phyloP scores from a whole-genome alignment of 2,329 filamentous ascomycete genomes.

The Claviceps maximensis region DNA sequence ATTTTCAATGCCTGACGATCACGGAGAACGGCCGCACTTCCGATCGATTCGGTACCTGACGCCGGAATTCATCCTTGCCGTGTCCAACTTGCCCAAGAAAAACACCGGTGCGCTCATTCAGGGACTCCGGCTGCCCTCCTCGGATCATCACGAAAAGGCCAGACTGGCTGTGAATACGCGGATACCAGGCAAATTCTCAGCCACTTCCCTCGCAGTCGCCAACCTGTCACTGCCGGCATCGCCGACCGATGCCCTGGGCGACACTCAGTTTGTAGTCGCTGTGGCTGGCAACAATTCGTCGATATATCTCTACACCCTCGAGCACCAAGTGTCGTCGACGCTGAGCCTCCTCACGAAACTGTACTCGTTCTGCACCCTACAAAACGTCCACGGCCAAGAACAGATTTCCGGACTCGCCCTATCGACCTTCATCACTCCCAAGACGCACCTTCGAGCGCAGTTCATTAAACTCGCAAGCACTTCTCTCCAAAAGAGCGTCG shows the following conservation, averaged over 20 bases:
- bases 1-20: constrained; percentile 42
- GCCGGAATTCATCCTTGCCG: constrained; percentile 42
- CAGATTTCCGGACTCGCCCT: constrained; percentile 48
- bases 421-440: constrained; percentile 43
- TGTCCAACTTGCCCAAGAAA: constrained; percentile 45
- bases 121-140: constrained; percentile 38
- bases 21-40: constrained; percentile 36
- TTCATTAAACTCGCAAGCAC: constrained; percentile 65
- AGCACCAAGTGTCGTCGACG: constrained; percentile 40
- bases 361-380: constrained; percentile 38
- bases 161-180: constrained; percentile 38
- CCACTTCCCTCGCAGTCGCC: constrained; percentile 65
- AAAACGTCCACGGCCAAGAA: constrained; percentile 36
- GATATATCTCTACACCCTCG: constrained; percentile 64
- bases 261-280: constrained; percentile 68
- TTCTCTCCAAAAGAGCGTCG: constrained; percentile 65
- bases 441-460: constrained; percentile 25
- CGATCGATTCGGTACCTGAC: constrained; percentile 47
- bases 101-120: constrained; percentile 40
- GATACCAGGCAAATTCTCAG: constrained; percentile 56
- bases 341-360: constrained; percentile 40
- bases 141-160: constrained; percentile 22
- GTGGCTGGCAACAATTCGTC: constrained; percentile 70
- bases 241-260: constrained; percentile 37
- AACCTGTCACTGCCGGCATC: constrained; percentile 47